These are phyloP conservation scores for Leptoxyphium fumago DNA, from an alignment of 2,329 filamentous ascomycete species.

Conservation along the genomic window DNA sequence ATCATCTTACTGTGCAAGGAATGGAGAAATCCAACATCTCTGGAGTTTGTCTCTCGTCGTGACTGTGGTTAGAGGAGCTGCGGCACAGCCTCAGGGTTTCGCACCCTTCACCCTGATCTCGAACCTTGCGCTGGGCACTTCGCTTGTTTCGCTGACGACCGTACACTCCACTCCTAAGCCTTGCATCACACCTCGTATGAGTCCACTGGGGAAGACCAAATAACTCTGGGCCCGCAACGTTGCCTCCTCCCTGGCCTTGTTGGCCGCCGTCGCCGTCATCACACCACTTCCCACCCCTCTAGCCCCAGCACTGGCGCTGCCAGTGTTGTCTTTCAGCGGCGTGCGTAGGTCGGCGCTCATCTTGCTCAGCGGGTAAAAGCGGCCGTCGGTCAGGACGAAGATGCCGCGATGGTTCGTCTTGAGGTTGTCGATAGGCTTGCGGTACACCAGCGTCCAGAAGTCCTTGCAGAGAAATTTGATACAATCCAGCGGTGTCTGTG, in stretches of 20 bases:
- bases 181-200: slow-evolving; percentile 84
- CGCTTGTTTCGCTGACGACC: slow-evolving; percentile 78
- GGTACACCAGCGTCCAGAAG: slow-evolving; percentile 84
- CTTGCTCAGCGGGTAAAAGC: slow-evolving; percentile 73
- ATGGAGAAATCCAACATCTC: too few species aligned
- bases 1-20: too few species aligned
- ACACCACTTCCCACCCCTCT: slow-evolving; percentile 66
- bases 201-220: slow-evolving; percentile 86
- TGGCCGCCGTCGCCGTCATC: slow-evolving; percentile 31
- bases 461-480: slow-evolving; percentile 99
- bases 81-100: slow-evolving; percentile 39
- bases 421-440: slow-evolving; percentile 95
- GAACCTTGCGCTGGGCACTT: slow-evolving; percentile 79
- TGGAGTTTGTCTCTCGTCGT: too few species aligned
- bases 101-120: slow-evolving; percentile 76
- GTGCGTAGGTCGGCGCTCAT: slow-evolving; percentile 60
- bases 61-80: too few species aligned
- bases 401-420: slow-evolving; percentile 97
- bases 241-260: neutral
- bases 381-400: slow-evolving; percentile 87
- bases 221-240: slow-evolving; percentile 30
- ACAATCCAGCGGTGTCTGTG: slow-evolving; percentile 81
- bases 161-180: slow-evolving; percentile 81
- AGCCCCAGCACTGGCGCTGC: slow-evolving; percentile 23
- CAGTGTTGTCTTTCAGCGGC: slow-evolving; percentile 9